These are phyloP conservation scores for Knufia fluminis DNA, from an alignment of 2,329 filamentous ascomycete species.

Conservation along the genomic window DNA sequence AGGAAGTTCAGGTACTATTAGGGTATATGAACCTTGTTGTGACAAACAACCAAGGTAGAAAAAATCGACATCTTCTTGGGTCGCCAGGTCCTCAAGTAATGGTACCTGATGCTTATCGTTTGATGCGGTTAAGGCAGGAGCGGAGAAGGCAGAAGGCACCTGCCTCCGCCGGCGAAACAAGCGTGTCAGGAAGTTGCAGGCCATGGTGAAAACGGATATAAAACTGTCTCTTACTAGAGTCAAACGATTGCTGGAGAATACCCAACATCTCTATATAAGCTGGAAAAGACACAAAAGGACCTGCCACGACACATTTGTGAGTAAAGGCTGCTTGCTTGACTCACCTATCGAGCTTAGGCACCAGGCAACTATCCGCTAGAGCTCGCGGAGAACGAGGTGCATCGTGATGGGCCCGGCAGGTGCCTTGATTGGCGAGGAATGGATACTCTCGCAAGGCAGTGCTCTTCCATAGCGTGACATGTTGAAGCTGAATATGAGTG, in stretches of 20 bases:
- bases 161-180: slow-evolving; percentile 7
- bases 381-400: not conserved
- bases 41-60: slow-evolving; percentile 7
- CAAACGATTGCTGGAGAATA: no score
- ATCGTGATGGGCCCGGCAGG: not conserved
- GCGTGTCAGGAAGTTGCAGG: slow-evolving; percentile 1
- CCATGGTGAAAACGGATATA: not conserved
- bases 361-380: slow-evolving; percentile 1
- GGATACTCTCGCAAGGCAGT: not conserved
- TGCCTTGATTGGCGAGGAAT: not conserved
- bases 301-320: not conserved
- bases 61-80: not conserved
- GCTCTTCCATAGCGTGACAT: not conserved
- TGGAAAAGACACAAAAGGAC: not conserved
- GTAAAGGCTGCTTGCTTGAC: slow-evolving; percentile 5
- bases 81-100: not conserved
- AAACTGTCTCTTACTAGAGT: not conserved
- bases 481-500: not conserved
- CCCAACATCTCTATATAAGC: slow-evolving; percentile 2
- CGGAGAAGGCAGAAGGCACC: slow-evolving; percentile 1
- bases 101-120: not conserved
- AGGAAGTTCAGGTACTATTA: not conserved
- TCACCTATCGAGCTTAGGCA: not conserved
- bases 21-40: slow-evolving; percentile 2
- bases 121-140: slow-evolving; percentile 1